Conservation (phyloP, 257 asterid species). For the Primulina huaijiensis region DNA sequence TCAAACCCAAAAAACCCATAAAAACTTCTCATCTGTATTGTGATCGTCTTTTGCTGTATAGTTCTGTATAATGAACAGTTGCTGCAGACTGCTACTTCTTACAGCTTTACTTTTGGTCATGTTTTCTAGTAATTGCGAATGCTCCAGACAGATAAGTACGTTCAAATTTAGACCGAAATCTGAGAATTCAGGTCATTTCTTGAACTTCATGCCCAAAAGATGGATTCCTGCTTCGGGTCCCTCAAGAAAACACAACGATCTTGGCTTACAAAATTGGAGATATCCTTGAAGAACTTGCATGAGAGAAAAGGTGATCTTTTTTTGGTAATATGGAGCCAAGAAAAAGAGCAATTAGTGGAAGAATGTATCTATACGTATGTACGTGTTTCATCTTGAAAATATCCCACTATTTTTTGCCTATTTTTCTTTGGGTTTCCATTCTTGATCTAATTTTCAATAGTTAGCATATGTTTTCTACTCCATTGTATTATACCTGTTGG, state of each 20-base stretch:
- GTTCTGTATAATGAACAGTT: conserved; percentile 26
- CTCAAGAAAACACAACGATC: conserved; percentile 65
- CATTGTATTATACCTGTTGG: background rate
- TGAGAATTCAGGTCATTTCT: conserved; percentile 36
- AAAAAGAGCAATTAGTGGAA: background rate
- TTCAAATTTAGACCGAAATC: conserved; percentile 38
- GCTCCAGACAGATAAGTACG: conserved; percentile 41
- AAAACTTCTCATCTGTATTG: background rate
- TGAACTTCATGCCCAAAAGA: conserved; percentile 60
- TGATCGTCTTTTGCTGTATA: background rate
- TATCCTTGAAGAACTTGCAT: conserved; percentile 32
- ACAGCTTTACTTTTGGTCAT: conserved; percentile 28
- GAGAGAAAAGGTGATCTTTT: background rate
- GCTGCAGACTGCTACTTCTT: conserved; percentile 22
- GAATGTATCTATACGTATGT: background rate
- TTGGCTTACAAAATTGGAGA: conserved; percentile 59
- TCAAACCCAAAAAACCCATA: background rate
- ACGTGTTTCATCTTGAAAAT: background rate
- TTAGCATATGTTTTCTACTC: background rate
- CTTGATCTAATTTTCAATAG: background rate
- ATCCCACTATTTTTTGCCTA: background rate
- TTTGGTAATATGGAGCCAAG: background rate
- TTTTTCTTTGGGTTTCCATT: background rate
- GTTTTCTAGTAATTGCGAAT: conserved; percentile 30
- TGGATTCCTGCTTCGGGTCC: conserved; percentile 66